These are phyloP conservation scores for Xylona heveae DNA, from an alignment of 495 filamentous ascomycete species.

Conservation along the genomic window DNA sequence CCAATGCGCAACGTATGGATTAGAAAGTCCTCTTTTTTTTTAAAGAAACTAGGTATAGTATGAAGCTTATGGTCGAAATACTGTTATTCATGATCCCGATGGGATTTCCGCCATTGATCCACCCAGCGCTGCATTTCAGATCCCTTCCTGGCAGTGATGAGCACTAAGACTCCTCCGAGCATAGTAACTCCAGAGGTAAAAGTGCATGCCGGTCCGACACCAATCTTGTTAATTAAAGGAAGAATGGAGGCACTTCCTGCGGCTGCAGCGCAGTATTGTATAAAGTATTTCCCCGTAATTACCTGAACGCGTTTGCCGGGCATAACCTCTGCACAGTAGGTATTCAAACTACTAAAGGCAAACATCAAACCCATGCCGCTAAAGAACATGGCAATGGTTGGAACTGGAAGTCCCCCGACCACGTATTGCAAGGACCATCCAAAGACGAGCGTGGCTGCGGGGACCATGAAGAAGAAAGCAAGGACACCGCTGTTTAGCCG, in stretches of 20 bases:
- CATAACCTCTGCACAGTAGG: constrained; percentile 61
- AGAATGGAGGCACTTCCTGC: constrained; percentile 41
- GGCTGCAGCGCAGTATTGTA: constrained; percentile 47
- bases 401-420: constrained; percentile 42
- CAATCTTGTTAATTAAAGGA: constrained; percentile 41
- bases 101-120: too few relatives aligned
- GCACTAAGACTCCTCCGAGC: too few relatives aligned
- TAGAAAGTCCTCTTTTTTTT: too few relatives aligned
- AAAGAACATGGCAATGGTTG: constrained; percentile 46
- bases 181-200: too few relatives aligned
- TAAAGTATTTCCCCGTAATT: constrained; percentile 51
- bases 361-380: constrained; percentile 55
- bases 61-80: too few relatives aligned
- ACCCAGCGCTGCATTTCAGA: too few relatives aligned
- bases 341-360: constrained; percentile 52
- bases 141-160: too few relatives aligned
- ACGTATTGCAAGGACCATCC: constrained; percentile 50
- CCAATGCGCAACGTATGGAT: too few relatives aligned
- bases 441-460: constrained; percentile 44
- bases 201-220: too few relatives aligned
- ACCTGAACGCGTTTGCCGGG: constrained; percentile 40
- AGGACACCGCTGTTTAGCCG: constrained; percentile 37
- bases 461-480: constrained; percentile 37
- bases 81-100: too few relatives aligned
- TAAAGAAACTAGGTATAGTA: too few relatives aligned